Evolutionary conservation across 805 yeast genomes (phyloP).

Genomic region (Barnettozyma wickerhamii): DNA sequence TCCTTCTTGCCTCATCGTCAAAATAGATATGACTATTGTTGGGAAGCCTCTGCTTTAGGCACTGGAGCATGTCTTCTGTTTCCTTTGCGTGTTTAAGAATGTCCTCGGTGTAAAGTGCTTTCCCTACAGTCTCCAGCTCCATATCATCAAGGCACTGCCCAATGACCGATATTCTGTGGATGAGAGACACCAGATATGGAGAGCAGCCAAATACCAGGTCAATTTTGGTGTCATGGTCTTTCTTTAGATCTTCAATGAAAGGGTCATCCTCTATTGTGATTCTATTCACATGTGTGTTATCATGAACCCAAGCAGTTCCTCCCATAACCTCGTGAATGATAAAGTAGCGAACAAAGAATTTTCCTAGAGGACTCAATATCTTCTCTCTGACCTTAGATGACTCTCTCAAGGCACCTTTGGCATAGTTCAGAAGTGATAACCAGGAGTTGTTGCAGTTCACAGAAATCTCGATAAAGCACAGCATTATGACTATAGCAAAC

Average conservation of each 20-base stretch:
- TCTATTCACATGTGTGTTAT: constrained; percentile 9
- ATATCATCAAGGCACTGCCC: constrained; percentile 35
- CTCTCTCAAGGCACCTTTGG: constrained; percentile 31
- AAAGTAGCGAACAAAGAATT: constrained; percentile 35
- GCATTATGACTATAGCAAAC: constrained; percentile 34
- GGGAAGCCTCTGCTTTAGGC: constrained; percentile 24
- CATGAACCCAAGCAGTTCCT: constrained; percentile 36
- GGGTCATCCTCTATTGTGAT: constrained; percentile 28
- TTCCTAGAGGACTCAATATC: constrained; percentile 29
- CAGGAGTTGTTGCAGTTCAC: constrained; percentile 36
- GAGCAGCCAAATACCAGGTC: constrained; percentile 38
- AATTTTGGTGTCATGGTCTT: constrained; percentile 31
- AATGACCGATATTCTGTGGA: constrained; percentile 33
- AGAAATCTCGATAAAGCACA: constrained; percentile 39
- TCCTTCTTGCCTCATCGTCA: constrained; percentile 14
- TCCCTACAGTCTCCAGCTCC: constrained; percentile 23
- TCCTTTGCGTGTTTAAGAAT: constrained; percentile 26
- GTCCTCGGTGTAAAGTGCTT: constrained; percentile 13
- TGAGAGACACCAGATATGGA: constrained; percentile 33
- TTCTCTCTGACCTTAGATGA: constrained; percentile 22
- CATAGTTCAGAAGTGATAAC: constrained; percentile 34
- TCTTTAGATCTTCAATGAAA: constrained; percentile 28
- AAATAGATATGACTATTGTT: constrained; percentile 19
- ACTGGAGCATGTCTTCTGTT: constrained; percentile 24
- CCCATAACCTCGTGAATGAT: constrained; percentile 41